These are phyloP conservation scores for Neoboletus magnificus DNA, from an alignment of 768 basidiomycete species.

Conservation along the genomic window DNA sequence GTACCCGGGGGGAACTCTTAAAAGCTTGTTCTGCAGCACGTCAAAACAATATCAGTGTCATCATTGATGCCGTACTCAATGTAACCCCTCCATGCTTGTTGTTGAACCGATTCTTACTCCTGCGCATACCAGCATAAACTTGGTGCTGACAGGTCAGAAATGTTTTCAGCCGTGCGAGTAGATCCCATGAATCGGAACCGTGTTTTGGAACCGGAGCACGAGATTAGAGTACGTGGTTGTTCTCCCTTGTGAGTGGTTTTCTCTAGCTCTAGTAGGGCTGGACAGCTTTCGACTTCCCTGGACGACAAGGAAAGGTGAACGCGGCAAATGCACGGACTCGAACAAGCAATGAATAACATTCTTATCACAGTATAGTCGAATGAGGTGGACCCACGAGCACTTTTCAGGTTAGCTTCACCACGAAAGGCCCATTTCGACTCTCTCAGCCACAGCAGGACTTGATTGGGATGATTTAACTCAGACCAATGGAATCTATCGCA, in stretches of 20 bases:
- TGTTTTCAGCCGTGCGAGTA: constrained; percentile 66
- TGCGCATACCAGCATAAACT: constrained; percentile 61
- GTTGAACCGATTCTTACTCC: constrained; percentile 5
- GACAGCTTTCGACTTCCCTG: constrained; percentile 86
- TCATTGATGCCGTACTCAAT: constrained; percentile 89
- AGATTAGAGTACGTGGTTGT: constrained; percentile 57
- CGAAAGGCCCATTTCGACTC: background rate
- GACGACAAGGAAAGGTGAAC: constrained; percentile 64
- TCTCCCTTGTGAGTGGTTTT: background rate
- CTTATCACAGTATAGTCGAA: constrained; percentile 55
- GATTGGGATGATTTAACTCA: constrained; percentile 78
- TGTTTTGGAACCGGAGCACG: constrained; percentile 51
- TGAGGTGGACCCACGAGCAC: constrained; percentile 75
- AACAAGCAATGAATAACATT: background rate
- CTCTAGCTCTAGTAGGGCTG: constrained; percentile 51
- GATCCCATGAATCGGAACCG: constrained; percentile 65
- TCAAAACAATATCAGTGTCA: constrained; percentile 64
- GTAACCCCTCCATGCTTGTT: constrained; percentile 38
- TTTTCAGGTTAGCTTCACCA: constrained; percentile 59
- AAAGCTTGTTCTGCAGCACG: constrained; percentile 66
- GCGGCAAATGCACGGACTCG: constrained; percentile 12
- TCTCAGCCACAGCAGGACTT: constrained; percentile 46
- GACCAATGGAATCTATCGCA: constrained; percentile 66
- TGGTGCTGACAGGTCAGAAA: constrained; percentile 77
- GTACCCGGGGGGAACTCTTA: constrained; percentile 76